Evolutionary conservation across 1,284 basidiomycete genomes (phyloP), one percentile per base, ranked within the genome.

Genomic region (Serendipita sp.): DNA sequence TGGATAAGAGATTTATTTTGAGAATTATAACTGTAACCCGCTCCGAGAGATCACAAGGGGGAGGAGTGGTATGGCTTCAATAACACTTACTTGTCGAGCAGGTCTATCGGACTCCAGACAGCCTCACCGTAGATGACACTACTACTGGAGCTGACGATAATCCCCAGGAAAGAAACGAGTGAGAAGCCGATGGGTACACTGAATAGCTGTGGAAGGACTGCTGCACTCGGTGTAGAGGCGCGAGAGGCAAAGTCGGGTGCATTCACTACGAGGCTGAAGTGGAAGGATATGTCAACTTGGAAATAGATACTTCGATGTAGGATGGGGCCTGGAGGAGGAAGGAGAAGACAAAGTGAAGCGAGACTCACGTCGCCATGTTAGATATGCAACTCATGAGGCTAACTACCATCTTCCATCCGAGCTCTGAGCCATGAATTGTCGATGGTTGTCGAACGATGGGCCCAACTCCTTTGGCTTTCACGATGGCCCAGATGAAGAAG

Each of bases 141-240:
- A n/a, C 85, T 87, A 4, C 85, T 85, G 1, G 87, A 89, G 60
- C 85, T 85, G 67, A 93, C 89, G 60, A 91, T 83, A 70, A 93
- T 88, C 3, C 90, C 91, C 64, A 93, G 78, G 75, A 93, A 87
- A 67, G 83, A 85, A 64, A 90, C 87, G 65, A 92, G 72, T 35
- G 82, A 83, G 73, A 91, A 91, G 0, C 83, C 81, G 50, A 91
- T 67, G 0, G 91, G 91, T 42, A 92, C 79, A 0, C 87, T 79
- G 65, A 89, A 72, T 61, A 85, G 74, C 71, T 91, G 89, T 22
- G 89, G 86, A 71, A 79, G 79, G 29, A 87, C 73, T 4, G 86
- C 86, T 29, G 84, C 85, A 3, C 77, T 76, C 3, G 88, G 86
- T 5, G 77, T 80, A 64, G 74, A 77, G 3, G 88, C 85, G 58